phyloP scores from a whole-genome alignment of 2,329 filamentous ascomycete genomes.

The Pseudogymnoascus sp. region DNA sequence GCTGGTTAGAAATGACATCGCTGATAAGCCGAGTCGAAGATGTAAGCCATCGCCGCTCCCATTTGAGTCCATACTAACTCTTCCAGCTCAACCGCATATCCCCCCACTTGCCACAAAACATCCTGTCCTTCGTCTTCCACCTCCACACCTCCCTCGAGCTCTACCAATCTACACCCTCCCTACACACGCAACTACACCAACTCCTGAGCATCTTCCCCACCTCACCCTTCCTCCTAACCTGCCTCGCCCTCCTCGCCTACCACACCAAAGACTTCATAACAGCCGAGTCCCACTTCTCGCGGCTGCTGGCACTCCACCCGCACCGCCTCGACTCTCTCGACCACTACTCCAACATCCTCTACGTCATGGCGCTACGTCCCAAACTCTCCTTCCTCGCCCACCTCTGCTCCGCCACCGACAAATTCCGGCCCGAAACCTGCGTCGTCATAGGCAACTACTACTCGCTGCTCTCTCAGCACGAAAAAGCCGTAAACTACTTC shows the following conservation, averaged over 20 bases:
- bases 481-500: slow-evolving; percentile 98
- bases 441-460: slow-evolving; percentile 98
- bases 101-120: slow-evolving; percentile 71
- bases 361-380: slow-evolving; percentile 79
- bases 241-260: slow-evolving; percentile 79
- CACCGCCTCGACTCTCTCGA: slow-evolving; percentile 81
- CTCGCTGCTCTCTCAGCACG: slow-evolving; percentile 84
- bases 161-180: slow-evolving; percentile 70
- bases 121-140: slow-evolving; percentile 91
- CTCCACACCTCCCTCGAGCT: slow-evolving; percentile 85
- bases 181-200: slow-evolving; percentile 67
- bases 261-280: slow-evolving; percentile 75
- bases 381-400: slow-evolving; percentile 91
- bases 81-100: slow-evolving; percentile 61
- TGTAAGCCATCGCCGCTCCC: slow-evolving; percentile 38
- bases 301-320: slow-evolving; percentile 66
- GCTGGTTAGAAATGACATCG: slow-evolving; percentile 85
- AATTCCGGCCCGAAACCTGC: slow-evolving; percentile 93
- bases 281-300: slow-evolving; percentile 62
- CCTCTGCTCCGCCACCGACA: slow-evolving; percentile 82
- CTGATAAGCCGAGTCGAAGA: slow-evolving; percentile 75
- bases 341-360: slow-evolving; percentile 95
- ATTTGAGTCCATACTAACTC: slow-evolving; percentile 22
- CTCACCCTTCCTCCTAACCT: slow-evolving; percentile 84
- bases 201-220: slow-evolving; percentile 77